Conservation (phyloP, 1,139 yeast genomes). For the Debaryomyces fabryi region DNA sequence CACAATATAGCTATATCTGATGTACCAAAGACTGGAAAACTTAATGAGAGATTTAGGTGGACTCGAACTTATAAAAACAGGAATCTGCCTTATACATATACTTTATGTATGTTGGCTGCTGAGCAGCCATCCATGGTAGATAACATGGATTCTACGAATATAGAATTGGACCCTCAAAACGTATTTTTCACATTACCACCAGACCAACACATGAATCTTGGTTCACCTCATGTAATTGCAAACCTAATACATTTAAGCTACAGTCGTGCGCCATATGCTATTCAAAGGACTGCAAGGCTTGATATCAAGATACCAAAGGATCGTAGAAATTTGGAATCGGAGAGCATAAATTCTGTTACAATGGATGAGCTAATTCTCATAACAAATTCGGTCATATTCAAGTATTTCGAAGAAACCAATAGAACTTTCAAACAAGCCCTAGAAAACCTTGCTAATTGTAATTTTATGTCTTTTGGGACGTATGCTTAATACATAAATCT, state of each 20-base stretch:
- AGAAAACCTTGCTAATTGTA: too few species aligned
- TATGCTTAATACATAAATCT: too few species aligned
- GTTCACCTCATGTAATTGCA: not conserved
- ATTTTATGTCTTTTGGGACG: not conserved
- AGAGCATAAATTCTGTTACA: not conserved
- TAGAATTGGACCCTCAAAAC: conserved; percentile 1
- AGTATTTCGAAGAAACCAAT: not conserved
- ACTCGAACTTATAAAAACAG: not conserved
- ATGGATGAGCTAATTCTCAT: not conserved
- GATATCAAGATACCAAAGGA: not conserved
- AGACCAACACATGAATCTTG: not conserved
- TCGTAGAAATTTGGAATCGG: not conserved
- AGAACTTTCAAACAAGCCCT: not conserved
- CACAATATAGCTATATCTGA: not conserved
- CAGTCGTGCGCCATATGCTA: not conserved
- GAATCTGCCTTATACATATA: not conserved
- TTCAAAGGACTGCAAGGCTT: not conserved
- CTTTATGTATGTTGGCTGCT: not conserved
- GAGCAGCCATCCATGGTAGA: not conserved
- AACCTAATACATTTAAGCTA: not conserved
- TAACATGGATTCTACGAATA: not conserved
- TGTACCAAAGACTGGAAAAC: not conserved
- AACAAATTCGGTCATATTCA: not conserved
- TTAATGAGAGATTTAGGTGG: not conserved
- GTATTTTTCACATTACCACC: not conserved